phyloP scores from a whole-genome alignment of 2,329 filamentous ascomycete species.

The Neofusicoccum parvum region DNA sequence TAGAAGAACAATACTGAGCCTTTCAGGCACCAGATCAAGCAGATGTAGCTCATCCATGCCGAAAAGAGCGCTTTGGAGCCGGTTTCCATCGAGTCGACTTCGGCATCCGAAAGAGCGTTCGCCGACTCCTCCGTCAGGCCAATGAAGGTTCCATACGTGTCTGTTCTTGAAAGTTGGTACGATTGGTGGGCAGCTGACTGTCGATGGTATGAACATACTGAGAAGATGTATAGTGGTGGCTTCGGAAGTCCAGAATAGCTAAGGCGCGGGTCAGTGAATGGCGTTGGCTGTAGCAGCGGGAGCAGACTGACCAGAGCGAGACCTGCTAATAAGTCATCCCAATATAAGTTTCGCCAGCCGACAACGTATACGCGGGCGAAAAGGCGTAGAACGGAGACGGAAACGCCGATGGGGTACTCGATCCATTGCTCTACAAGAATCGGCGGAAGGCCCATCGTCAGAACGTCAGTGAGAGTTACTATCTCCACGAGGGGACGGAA shows the following conservation, averaged over 20 bases:
- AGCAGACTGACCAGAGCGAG: neutral
- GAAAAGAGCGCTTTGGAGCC: constrained; percentile 40
- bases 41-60: constrained; percentile 48
- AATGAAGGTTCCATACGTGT: constrained; percentile 3
- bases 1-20: constrained; percentile 48
- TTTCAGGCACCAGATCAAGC: constrained; percentile 48
- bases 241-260: neutral
- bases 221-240: neutral
- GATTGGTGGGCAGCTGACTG: too few species aligned
- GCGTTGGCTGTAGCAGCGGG: too few species aligned
- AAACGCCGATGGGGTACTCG: constrained; percentile 46
- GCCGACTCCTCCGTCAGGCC: constrained; percentile 26
- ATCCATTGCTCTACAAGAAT: constrained; percentile 34
- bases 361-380: neutral
- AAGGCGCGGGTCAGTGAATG: neutral
- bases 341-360: constrained; percentile 1
- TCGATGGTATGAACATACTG: neutral
- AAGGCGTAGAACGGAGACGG: neutral
- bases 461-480: too few species aligned
- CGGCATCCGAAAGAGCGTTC: constrained; percentile 33
- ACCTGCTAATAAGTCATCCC: neutral
- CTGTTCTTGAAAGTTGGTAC: neutral
- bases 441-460: neutral
- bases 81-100: constrained; percentile 33
- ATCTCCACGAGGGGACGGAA: too few species aligned